Conservation (phyloP, 2,329 filamentous ascomycete species). For the Sporothrix schenckii region DNA sequence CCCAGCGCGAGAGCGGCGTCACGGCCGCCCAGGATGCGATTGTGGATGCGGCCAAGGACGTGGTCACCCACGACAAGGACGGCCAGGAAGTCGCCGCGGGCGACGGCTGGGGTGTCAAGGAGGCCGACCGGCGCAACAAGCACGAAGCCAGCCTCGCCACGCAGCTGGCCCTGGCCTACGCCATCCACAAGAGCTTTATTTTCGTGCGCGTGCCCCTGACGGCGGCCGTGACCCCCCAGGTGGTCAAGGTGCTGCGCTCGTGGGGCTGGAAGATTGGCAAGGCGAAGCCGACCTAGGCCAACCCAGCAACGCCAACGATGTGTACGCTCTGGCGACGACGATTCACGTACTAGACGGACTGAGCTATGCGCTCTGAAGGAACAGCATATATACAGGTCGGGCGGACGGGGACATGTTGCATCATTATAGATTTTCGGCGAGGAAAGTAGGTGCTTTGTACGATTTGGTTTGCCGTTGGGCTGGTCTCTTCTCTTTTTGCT, state of each 20-base stretch:
- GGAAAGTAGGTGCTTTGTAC: not conserved
- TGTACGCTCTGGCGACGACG: not conserved
- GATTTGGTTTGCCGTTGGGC: not conserved
- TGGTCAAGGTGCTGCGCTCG: slow-evolving; percentile 81
- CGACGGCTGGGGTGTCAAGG: slow-evolving; percentile 62
- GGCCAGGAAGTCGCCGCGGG: not conserved
- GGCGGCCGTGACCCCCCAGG: slow-evolving; percentile 85
- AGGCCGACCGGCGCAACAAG: slow-evolving; percentile 63
- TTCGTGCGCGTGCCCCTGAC: slow-evolving; percentile 93
- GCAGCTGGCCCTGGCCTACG: slow-evolving; percentile 89
- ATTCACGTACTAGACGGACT: not conserved
- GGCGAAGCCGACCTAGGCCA: slow-evolving; percentile 44
- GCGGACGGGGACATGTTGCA: slow-evolving; percentile 16
- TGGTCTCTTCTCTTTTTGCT: not conserved
- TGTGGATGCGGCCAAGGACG: not conserved
- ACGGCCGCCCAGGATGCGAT: slow-evolving; percentile 40
- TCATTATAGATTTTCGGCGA: slow-evolving; percentile 4
- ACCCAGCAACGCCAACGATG: not conserved
- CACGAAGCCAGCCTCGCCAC: slow-evolving; percentile 78
- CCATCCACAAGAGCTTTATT: slow-evolving; percentile 97
- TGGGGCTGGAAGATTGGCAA: slow-evolving; percentile 98
- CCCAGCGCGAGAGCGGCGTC: slow-evolving; percentile 50
- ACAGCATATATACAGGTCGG: slow-evolving; percentile 17
- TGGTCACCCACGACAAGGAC: not conserved
- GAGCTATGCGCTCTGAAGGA: not conserved